These are phyloP conservation scores for Leishmania mexicana DNA, from an alignment of 208 protist species.

Conservation along the genomic window DNA sequence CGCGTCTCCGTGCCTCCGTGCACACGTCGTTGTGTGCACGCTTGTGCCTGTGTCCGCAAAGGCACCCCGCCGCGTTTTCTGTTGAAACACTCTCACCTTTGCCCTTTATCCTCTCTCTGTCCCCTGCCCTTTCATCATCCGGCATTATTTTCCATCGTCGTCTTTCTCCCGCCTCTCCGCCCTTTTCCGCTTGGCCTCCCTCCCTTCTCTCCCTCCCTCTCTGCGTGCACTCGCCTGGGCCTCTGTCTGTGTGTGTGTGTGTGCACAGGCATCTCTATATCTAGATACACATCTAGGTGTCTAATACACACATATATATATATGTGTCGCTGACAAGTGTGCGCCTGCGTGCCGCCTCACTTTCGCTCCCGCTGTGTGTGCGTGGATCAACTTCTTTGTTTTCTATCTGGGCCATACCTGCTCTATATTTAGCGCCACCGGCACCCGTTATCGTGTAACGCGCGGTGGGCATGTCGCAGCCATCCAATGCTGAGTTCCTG, in stretches of 20 bases:
- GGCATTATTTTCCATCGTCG: not conserved
- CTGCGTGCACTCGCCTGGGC: too few relatives aligned
- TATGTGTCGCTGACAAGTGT: not conserved
- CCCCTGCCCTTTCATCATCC: too few relatives aligned
- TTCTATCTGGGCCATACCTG: too few relatives aligned
- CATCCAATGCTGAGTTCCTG: not conserved
- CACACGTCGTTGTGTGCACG: not conserved
- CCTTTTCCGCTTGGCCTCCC: not conserved
- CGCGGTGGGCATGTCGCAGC: not conserved
- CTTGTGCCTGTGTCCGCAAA: not conserved
- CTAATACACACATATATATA: too few relatives aligned
- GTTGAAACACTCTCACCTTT: too few relatives aligned
- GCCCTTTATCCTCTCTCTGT: too few relatives aligned
- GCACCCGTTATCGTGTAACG: not conserved
- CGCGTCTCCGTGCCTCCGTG: not conserved
- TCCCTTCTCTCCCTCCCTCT: not conserved
- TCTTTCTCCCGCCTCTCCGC: not conserved
- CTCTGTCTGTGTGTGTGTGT: not conserved
- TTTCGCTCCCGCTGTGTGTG: not conserved
- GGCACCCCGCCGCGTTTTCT: not conserved
- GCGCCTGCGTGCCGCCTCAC: not conserved
- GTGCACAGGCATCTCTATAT: too few relatives aligned
- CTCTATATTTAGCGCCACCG: not conserved
- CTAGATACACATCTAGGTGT: too few relatives aligned
- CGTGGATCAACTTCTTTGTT: not conserved